A percentile compares a stretch with the other conserved stretches of the same genome.
phyloP scores from a whole-genome alignment of 2,329 filamentous ascomycete species.

The Clathrospora elynae region DNA sequence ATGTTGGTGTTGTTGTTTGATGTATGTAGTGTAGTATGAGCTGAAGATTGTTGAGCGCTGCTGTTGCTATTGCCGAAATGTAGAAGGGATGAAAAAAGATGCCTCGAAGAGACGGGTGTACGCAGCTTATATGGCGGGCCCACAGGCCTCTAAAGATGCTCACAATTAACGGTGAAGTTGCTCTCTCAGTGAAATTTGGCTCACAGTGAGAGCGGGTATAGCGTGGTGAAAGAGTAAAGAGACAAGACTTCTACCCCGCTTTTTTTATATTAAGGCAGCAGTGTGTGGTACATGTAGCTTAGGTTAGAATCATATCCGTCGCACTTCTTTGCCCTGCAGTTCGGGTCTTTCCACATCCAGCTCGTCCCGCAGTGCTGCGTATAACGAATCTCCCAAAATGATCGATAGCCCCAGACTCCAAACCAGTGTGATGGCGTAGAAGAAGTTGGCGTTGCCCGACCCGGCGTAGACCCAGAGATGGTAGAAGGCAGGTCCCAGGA shows the following conservation, averaged over 20 bases:
- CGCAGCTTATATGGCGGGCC: not conserved
- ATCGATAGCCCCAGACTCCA: slow-evolving; percentile 92
- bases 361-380: slow-evolving; percentile 87
- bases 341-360: slow-evolving; percentile 92
- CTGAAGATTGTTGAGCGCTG: slow-evolving; percentile 4
- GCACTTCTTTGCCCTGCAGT: slow-evolving; percentile 83
- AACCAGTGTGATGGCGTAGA: slow-evolving; percentile 98
- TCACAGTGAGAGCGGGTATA: slow-evolving; percentile 15
- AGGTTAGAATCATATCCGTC: slow-evolving; percentile 68
- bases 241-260: slow-evolving; percentile 3
- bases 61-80: too few species aligned
- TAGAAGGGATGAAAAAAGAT: not conserved
- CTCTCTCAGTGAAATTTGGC: not conserved
- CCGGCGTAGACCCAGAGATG: slow-evolving; percentile 98
- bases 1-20: slow-evolving; percentile 6
- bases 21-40: not conserved
- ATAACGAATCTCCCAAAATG: slow-evolving; percentile 83
- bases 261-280: not conserved
- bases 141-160: not conserved
- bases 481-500: slow-evolving; percentile 93
- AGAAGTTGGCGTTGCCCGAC: slow-evolving; percentile 98
- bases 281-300: not conserved
- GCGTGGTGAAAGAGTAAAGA: slow-evolving; percentile 8
- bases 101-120: not conserved
- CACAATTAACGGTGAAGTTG: slow-evolving; percentile 9